These are phyloP conservation scores for Saccharomycopsis babjevae DNA, from an alignment of 805 yeast species.

Conservation along the genomic window DNA sequence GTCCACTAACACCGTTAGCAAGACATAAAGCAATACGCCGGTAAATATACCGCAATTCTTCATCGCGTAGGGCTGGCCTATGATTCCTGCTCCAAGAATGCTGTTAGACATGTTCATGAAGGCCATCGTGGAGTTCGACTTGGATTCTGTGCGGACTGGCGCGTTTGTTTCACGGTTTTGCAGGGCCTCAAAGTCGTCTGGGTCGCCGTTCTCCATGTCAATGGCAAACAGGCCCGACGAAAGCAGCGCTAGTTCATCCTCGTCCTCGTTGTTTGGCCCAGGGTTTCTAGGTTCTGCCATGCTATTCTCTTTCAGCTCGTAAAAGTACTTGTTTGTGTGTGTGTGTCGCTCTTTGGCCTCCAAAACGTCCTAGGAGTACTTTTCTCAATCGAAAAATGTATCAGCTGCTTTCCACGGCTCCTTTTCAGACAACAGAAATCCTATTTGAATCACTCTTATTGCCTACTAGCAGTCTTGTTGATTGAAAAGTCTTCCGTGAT, in stretches of 20 bases:
- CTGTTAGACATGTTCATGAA: conserved; percentile 97
- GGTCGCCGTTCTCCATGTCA: not conserved
- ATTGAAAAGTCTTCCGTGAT: too few relatives aligned
- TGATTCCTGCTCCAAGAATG: conserved; percentile 90
- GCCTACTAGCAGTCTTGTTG: too few relatives aligned
- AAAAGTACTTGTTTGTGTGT: not conserved
- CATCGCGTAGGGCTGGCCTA: conserved; percentile 88
- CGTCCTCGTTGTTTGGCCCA: not conserved
- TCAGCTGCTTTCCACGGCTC: too few relatives aligned
- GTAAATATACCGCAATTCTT: conserved; percentile 70
- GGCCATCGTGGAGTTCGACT: conserved; percentile 69
- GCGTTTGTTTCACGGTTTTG: too few relatives aligned
- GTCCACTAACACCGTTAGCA: conserved; percentile 65
- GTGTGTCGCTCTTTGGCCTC: too few relatives aligned
- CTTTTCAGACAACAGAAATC: too few relatives aligned
- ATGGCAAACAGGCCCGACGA: not conserved
- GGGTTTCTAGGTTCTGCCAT: not conserved
- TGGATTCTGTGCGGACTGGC: conserved; percentile 17
- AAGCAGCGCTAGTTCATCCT: not conserved
- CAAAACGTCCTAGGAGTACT: too few relatives aligned
- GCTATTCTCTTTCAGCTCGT: not conserved
- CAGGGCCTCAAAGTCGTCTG: not conserved
- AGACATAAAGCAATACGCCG: conserved; percentile 50
- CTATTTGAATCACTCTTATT: too few relatives aligned
- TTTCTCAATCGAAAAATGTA: too few relatives aligned